These are phyloP conservation scores for Eimeria zaria DNA, from an alignment of 169 alveolate genomes.

Conservation along the genomic window DNA sequence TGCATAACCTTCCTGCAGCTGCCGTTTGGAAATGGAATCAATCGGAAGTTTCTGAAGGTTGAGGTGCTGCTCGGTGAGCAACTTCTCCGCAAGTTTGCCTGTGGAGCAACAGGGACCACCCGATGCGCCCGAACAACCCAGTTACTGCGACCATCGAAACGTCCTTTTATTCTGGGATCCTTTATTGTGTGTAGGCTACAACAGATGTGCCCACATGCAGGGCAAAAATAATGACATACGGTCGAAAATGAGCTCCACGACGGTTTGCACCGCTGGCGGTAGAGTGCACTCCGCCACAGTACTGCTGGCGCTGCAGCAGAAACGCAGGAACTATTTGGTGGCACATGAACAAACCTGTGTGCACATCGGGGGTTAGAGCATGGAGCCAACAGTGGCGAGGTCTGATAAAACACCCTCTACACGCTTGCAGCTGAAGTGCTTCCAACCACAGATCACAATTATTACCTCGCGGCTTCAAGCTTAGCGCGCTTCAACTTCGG, in stretches of 20 bases:
- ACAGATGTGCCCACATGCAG: neutral
- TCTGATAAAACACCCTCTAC: neutral
- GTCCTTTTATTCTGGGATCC: too few relatives aligned
- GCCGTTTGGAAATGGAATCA: slow-evolving; percentile 80
- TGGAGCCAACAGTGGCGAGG: neutral
- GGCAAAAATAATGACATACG: slow-evolving; percentile 16
- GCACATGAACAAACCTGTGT: neutral
- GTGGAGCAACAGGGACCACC: neutral
- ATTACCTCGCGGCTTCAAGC: slow-evolving; percentile 65
- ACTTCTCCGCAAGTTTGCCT: slow-evolving; percentile 71
- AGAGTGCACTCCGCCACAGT: slow-evolving; percentile 63
- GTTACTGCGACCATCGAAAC: neutral
- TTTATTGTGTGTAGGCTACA: neutral
- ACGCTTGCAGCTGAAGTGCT: neutral
- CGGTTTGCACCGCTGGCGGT: slow-evolving; percentile 58
- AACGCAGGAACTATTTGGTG: neutral
- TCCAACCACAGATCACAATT: neutral
- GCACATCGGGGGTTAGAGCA: neutral
- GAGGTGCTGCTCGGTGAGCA: slow-evolving; percentile 80
- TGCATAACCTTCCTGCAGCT: slow-evolving; percentile 83
- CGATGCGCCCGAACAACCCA: neutral
- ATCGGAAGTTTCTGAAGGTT: slow-evolving; percentile 81
- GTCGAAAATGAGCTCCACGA: slow-evolving; percentile 73
- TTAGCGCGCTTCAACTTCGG: slow-evolving; percentile 43
- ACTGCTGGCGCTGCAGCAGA: slow-evolving; percentile 69